phyloP scores from a whole-genome alignment of 306 rosid genomes.

The Echinosophora koreensis region DNA sequence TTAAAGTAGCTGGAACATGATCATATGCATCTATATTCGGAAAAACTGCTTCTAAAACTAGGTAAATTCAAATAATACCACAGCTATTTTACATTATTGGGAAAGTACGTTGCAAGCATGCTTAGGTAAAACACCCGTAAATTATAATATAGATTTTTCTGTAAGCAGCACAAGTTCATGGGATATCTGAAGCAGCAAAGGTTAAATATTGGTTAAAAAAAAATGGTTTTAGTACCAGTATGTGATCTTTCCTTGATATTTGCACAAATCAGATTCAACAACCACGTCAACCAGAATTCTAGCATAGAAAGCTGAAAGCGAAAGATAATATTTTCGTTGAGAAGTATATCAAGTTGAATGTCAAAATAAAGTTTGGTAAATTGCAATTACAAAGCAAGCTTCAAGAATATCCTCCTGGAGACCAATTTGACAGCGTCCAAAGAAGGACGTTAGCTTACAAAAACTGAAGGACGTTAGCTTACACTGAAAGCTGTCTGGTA shows the following conservation, averaged over 20 bases:
- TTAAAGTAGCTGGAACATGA: too few species aligned
- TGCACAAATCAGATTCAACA: not conserved
- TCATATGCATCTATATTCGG: too few species aligned
- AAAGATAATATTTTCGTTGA: not conserved
- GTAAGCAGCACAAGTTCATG: not conserved
- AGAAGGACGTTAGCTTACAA: not conserved
- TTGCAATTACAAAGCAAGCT: conserved; percentile 4
- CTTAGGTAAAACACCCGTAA: not conserved
- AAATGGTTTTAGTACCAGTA: not conserved
- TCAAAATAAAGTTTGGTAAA: not conserved
- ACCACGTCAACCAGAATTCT: conserved; percentile 3
- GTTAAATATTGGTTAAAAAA: not conserved
- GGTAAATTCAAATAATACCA: too few species aligned
- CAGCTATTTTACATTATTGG: not conserved
- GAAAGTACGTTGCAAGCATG: not conserved
- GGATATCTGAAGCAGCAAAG: not conserved
- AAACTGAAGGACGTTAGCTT: not conserved
- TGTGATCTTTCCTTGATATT: not conserved
- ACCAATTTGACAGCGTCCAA: conserved; percentile 5
- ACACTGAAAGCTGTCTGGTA: not conserved
- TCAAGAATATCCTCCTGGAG: not conserved
- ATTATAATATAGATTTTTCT: not conserved
- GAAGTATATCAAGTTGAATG: not conserved
- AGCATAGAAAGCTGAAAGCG: not conserved
- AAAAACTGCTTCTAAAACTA: too few species aligned